These are phyloP conservation scores for Phytophthora podocarpi DNA, from an alignment of 352 stramenopile genomes.

Conservation along the genomic window DNA sequence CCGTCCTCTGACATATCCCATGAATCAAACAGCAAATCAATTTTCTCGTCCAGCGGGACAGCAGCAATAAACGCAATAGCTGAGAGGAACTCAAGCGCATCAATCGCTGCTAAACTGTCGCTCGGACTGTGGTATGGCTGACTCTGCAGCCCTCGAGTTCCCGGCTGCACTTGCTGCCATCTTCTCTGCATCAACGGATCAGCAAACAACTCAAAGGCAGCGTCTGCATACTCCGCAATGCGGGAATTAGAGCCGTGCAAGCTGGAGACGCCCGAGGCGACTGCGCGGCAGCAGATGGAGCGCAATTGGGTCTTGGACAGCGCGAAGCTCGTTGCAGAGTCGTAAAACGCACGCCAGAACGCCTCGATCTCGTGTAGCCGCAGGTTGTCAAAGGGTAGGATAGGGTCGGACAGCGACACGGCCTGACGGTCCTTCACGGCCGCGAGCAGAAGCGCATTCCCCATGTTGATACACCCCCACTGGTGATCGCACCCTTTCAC, in stretches of 20 bases:
- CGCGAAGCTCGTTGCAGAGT: constrained; percentile 73
- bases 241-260: constrained; percentile 45
- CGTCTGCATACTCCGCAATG: constrained; percentile 51
- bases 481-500: constrained; percentile 38
- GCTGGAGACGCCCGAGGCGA: constrained; percentile 41
- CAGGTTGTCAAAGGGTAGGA: constrained; percentile 81
- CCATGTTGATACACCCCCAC: constrained; percentile 37
- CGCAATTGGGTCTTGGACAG: constrained; percentile 65
- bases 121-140: constrained; percentile 19
- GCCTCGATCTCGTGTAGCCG: constrained; percentile 70
- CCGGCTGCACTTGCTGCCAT: constrained; percentile 29
- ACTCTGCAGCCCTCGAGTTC: constrained; percentile 10
- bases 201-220: constrained; percentile 64
- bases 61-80: constrained; percentile 71
- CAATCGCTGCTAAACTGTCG: constrained; percentile 42
- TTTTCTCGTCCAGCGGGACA: constrained; percentile 71
- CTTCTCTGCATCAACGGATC: constrained; percentile 24
- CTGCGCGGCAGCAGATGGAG: constrained; percentile 59
- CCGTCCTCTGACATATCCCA: constrained; percentile 89
- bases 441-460: constrained; percentile 60
- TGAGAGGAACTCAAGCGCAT: constrained; percentile 83
- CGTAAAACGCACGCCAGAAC: constrained; percentile 87
- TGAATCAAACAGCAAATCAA: constrained; percentile 85
- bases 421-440: constrained; percentile 50
- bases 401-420: constrained; percentile 58